Evolutionary conservation across 2,329 filamentous ascomycete species (phyloP).

Genomic region (Aspergillus sp.): DNA sequence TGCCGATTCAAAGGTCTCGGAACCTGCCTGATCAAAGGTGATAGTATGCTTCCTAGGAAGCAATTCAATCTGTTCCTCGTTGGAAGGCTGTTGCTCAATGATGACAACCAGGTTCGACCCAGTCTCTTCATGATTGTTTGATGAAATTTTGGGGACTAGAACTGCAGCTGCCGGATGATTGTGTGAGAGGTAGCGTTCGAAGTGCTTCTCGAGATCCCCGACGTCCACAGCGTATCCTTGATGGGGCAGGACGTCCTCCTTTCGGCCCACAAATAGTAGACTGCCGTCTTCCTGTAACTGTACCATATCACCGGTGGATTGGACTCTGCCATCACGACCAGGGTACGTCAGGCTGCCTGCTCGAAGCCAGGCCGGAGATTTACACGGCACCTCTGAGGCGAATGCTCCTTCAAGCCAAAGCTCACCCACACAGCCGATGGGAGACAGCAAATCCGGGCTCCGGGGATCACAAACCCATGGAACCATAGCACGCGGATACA

Average conservation of each 20-base stretch:
- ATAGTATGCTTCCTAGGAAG: conserved; percentile 25
- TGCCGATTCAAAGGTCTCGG: conserved; percentile 9
- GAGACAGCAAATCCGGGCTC: conserved; percentile 37
- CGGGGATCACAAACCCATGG: conserved; percentile 30
- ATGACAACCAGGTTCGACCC: conserved; percentile 29
- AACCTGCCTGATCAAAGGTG: conserved; percentile 10
- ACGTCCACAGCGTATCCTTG: conserved; percentile 43
- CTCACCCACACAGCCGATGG: conserved; percentile 41
- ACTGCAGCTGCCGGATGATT: conserved; percentile 27
- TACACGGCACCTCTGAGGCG: conserved; percentile 22
- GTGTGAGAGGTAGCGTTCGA: conserved; percentile 35
- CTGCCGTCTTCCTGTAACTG: conserved; percentile 27
- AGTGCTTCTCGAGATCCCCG: conserved; percentile 40
- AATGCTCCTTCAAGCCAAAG: conserved; percentile 42
- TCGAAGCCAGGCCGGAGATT: conserved; percentile 26
- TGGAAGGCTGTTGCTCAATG: conserved; percentile 28
- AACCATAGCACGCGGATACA: conserved; percentile 34
- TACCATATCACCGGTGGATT: conserved; percentile 34
- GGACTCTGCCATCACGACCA: conserved; percentile 32
- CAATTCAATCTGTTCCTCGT: conserved; percentile 27
- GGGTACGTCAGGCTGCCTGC: conserved; percentile 30
- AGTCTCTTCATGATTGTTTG: conserved; percentile 13
- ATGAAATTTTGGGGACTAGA: conserved; percentile 19
- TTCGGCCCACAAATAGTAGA: conserved; percentile 32
- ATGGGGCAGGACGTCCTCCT: conserved; percentile 30